Base-by-base conservation (phyloP, 2,329 filamentous ascomycete genomes). In the Sclerotinia sclerotiorum region DNA sequence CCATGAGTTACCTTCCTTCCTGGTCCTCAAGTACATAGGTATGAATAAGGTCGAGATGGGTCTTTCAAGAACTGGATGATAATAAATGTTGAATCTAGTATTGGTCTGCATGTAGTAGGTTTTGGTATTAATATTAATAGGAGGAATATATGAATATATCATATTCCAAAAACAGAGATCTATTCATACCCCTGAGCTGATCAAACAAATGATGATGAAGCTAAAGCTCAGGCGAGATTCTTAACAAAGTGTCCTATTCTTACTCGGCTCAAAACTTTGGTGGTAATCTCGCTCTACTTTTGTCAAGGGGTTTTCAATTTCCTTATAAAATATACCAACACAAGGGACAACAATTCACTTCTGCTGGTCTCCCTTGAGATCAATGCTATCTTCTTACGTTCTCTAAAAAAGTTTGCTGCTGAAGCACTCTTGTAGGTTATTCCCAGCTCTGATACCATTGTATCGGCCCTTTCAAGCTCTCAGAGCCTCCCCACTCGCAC, bases 201-300 rank as follows among this genome's bases (percentile, higher is more conserved):
- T 44, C 55, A 58, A 42, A 58, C 35, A 58, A 19, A 27, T 44
- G 55, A 58, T 57, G 55, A 57, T 57, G 55, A 39, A 39, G 55
- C n/a, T 44, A 58, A 42, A 58, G 29, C 42, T 61, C 32, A 67
- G 24, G 65, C 65, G 65, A 67, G 35, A 62, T 67, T 67, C 46
- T 67, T 67, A 67, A 68, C 65, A 68, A 68, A 63, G 65, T 68
- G 61, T 65, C 67, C 62, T 68, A 52, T 46, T 46, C 51, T 57
- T 56, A 68, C 51, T 60, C 67, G 51, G 60, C 67, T 58, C 24
- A 51, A 27, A 58, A 24, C 11, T 39, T 42, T 32, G 32, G 42
- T 32, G n/a, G 29, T 44, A 32, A 58, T 60, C 44, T 51, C 35
- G 44, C 29, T 27, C 21, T 24, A 19, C 54, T 51, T 67, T 29